Evolutionary conservation across 257 asterid genomes (phyloP), one percentile per base, ranked within the genome.

Genomic region (Nicotiana obtusifolia): DNA sequence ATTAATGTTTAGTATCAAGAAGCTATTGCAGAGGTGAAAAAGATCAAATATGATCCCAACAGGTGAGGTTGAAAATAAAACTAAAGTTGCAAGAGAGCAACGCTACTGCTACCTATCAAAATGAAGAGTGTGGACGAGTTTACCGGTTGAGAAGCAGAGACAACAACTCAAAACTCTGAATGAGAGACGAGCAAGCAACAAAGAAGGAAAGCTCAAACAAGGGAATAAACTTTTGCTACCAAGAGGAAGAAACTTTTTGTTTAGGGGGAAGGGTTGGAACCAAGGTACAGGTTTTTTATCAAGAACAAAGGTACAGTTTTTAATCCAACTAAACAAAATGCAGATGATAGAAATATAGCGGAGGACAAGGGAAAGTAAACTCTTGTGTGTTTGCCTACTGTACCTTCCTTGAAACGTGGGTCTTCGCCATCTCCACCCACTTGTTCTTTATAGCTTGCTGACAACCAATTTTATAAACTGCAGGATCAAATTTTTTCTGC

Each of bases 391-490:
- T 77, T 80, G 81, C 81, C 49, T 73, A 82, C 37, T 69, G 78
- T 88, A 92, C 99, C 98, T 89, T 93, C 87, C 91, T 88, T 44
- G 93, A 87, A 49, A 96, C 93, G 71, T 86, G 90, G n/a, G 92
- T 44, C 90, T 93, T 93, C 13, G 87, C 93, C 88, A 92, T 89
- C 84, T 90, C 98, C 49, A 96, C 89, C 99, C 98, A 96, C 84
- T 92, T 94, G 86, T 92, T 96, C 90, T 94, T 96, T 69, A 93
- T 87, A 81, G 97, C 99, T 86, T 96, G 99, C 52, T 89, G 87
- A 87, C 90, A 86, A 84, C 99, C 99, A 56, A 91, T 91, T 89
- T 92, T 91, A 90, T 78, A 92, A 79, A 91, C 86, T 54, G 95
- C 76, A 44, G 94, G 84, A 82, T 89, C 87, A 86, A 91, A 76